phyloP scores from a whole-genome alignment of 371 early-diverging fungal species.

The Mortierella sp. region DNA sequence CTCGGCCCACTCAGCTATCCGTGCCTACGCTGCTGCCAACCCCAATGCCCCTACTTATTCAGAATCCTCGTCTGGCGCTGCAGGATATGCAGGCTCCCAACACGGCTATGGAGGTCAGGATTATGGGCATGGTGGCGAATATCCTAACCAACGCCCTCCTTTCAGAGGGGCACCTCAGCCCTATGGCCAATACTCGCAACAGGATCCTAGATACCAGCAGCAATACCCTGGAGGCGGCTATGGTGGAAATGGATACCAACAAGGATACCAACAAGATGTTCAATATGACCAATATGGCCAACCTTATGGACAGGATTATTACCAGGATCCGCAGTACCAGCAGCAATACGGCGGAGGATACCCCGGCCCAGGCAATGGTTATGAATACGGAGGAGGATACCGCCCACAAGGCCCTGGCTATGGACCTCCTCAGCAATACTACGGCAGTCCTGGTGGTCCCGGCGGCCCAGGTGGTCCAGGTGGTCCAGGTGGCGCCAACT shows the following conservation, averaged over 20 bases:
- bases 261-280: constrained; percentile 34
- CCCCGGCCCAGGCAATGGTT: constrained; percentile 20
- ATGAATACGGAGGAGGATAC: constrained; percentile 15
- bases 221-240: constrained; percentile 35
- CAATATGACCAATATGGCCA: constrained; percentile 56
- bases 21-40: constrained; percentile 47
- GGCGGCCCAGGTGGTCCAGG: constrained; percentile 6
- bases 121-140: constrained; percentile 20
- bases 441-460: constrained; percentile 16
- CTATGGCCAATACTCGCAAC: constrained; percentile 44
- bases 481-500: constrained; percentile 29
- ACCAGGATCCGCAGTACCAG: constrained; percentile 36
- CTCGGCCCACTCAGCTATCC: constrained; percentile 36
- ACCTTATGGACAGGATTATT: constrained; percentile 32
- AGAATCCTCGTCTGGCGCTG: constrained; percentile 24
- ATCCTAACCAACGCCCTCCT: constrained; percentile 24
- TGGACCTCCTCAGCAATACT: constrained; percentile 29
- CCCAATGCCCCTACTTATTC: constrained; percentile 36
- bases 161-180: constrained; percentile 44
- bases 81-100: constrained; percentile 15
- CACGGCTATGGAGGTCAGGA: constrained; percentile 26
- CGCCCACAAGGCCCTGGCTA: constrained; percentile 21
- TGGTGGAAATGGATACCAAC: constrained; percentile 13
- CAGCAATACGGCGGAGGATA: constrained; percentile 18
- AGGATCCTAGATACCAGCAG: constrained; percentile 45